These are phyloP conservation scores for Hebeloma cylindrosporum DNA, from an alignment of 768 basidiomycete genomes.

Conservation along the genomic window DNA sequence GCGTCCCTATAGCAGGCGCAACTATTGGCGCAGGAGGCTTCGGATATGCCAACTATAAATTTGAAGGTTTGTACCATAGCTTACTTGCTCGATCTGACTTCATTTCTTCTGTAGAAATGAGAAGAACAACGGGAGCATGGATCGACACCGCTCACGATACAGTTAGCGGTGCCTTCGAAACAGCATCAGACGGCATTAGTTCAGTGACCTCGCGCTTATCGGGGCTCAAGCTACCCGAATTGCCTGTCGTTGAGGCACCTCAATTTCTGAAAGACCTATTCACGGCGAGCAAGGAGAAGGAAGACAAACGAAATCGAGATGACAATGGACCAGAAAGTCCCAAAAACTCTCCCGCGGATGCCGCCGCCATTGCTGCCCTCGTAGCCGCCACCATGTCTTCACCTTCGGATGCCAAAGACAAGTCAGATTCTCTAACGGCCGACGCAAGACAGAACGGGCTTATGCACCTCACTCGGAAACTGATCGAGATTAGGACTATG, in stretches of 20 bases:
- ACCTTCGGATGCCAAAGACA: constrained; percentile 58
- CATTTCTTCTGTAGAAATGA: constrained; percentile 52
- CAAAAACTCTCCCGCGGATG: constrained; percentile 54
- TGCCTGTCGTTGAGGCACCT: constrained; percentile 52
- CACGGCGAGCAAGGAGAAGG: constrained; percentile 32
- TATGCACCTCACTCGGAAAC: constrained; percentile 90
- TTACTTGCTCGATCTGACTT: background rate
- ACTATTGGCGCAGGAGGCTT: constrained; percentile 89
- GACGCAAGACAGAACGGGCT: constrained; percentile 74
- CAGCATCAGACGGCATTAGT: constrained; percentile 70
- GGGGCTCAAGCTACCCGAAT: constrained; percentile 57
- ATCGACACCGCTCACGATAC: constrained; percentile 64
- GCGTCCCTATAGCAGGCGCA: constrained; percentile 84
- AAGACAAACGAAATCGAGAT: constrained; percentile 30
- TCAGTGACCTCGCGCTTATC: constrained; percentile 59
- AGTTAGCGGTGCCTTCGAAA: constrained; percentile 67
- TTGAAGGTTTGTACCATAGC: constrained; percentile 67
- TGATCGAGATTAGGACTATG: constrained; percentile 95
- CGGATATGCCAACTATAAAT: constrained; percentile 95
- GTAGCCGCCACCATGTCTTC: constrained; percentile 79
- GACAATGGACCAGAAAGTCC: constrained; percentile 34
- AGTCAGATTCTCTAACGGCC: constrained; percentile 32
- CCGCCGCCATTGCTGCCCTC: constrained; percentile 68
- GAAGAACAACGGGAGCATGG: constrained; percentile 67
- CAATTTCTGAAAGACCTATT: constrained; percentile 75